Percentiles rank a stretch among this genome's conserved stretches.
These are phyloP conservation scores for Trichoderma gamsii DNA, from an alignment of 495 filamentous ascomycete species.

Conservation along the genomic window DNA sequence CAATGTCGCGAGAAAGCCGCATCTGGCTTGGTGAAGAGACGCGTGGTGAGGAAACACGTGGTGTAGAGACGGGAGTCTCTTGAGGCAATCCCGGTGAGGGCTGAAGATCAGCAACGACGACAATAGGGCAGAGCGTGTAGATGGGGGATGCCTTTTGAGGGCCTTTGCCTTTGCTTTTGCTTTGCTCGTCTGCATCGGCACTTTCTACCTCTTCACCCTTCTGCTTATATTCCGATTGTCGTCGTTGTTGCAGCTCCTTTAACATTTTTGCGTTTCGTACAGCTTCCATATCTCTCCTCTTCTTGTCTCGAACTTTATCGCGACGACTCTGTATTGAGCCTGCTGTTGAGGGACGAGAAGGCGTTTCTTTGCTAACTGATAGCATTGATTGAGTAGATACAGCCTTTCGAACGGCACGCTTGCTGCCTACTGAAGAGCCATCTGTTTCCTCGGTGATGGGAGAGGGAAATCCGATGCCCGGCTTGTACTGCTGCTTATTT, in stretches of 20 bases:
- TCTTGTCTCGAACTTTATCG: slow-evolving; percentile 25
- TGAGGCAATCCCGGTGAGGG: slow-evolving; percentile 18
- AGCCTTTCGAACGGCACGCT: neutral
- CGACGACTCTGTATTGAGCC: slow-evolving; percentile 18
- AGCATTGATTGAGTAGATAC: neutral
- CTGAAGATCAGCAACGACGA: slow-evolving; percentile 22
- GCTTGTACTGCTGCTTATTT: neutral
- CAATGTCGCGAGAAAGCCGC: neutral
- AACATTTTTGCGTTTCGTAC: slow-evolving; percentile 15
- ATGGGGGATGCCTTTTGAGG: neutral
- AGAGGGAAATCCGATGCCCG: neutral
- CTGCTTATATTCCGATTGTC: neutral
- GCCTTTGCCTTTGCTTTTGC: neutral
- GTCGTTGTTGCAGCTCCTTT: slow-evolving; percentile 16
- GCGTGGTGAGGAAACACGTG: neutral
- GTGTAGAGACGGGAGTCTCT: neutral
- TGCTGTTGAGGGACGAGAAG: slow-evolving; percentile 11
- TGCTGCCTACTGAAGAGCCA: neutral
- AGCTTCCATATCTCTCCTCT: slow-evolving; percentile 24
- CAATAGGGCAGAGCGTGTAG: slow-evolving; percentile 18
- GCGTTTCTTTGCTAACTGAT: slow-evolving; percentile 6
- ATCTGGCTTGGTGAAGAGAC: neutral
- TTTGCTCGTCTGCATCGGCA: neutral
- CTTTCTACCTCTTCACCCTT: neutral
- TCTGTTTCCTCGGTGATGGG: slow-evolving; percentile 7